phyloP scores from a whole-genome alignment of 148 eudicot species.

The Nepenthes gracilis region DNA sequence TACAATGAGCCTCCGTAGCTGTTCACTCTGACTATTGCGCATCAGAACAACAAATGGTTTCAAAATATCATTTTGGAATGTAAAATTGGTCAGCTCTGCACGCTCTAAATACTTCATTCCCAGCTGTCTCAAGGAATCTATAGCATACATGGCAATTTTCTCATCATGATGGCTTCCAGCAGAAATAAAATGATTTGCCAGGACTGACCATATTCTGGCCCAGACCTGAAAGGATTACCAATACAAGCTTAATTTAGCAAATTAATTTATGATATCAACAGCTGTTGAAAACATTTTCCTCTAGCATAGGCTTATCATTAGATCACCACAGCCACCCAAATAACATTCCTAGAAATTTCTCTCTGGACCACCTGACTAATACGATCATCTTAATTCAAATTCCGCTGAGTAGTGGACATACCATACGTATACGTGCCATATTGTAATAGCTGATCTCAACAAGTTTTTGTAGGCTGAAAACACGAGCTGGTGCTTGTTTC shows the following conservation, averaged over 20 bases:
- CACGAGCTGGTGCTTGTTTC: constrained; percentile 88
- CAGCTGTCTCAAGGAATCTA: constrained; percentile 94
- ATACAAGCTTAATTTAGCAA: neutral
- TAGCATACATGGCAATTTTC: constrained; percentile 97
- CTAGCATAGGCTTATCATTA: too few relatives aligned
- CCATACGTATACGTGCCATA: constrained; percentile 99
- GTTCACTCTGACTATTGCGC: constrained; percentile 83
- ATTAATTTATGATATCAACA: neutral
- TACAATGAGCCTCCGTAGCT: constrained; percentile 79
- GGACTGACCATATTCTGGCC: constrained; percentile 98
- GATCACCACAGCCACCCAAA: too few relatives aligned
- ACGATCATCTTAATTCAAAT: neutral
- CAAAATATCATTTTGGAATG: constrained; percentile 94
- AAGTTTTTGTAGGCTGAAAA: constrained; percentile 94
- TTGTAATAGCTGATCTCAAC: constrained; percentile 98
- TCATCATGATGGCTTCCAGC: constrained; percentile 99
- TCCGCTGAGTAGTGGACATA: constrained; percentile 27
- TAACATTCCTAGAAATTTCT: neutral
- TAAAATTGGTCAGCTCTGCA: constrained; percentile 82
- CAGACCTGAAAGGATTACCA: constrained; percentile 60
- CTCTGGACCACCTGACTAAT: neutral
- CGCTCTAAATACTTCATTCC: constrained; percentile 97
- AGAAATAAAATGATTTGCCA: constrained; percentile 87
- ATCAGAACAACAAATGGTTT: constrained; percentile 96
- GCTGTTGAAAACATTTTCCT: neutral